These are phyloP conservation scores for Inosperma sp. DNA, from an alignment of 768 basidiomycete genomes.

Conservation along the genomic window DNA sequence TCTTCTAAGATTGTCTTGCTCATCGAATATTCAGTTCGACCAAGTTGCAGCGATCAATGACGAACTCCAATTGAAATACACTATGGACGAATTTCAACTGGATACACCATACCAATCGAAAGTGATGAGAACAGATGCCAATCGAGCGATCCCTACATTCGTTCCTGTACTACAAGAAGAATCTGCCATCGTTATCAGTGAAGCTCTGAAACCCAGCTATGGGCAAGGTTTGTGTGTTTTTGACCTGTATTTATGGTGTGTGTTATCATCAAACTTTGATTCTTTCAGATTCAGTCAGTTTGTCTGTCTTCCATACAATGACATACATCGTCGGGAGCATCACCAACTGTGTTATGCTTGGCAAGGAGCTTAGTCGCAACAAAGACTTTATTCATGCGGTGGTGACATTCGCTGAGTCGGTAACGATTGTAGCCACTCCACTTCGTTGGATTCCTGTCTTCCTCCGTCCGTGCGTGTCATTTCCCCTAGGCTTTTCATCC, in stretches of 20 bases:
- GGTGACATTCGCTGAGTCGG: conserved; percentile 33
- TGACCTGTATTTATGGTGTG: neutral
- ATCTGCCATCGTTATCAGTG: conserved; percentile 28
- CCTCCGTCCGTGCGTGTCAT: conserved; percentile 28
- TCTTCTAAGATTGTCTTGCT: neutral
- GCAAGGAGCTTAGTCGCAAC: conserved; percentile 32
- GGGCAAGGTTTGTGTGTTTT: conserved; percentile 12
- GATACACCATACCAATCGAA: conserved; percentile 32
- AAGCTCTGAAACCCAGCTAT: conserved; percentile 18
- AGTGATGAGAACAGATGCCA: conserved; percentile 33
- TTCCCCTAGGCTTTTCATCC: neutral
- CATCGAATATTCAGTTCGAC: conserved; percentile 28
- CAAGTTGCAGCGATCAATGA: conserved; percentile 33
- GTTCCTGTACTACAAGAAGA: conserved; percentile 36
- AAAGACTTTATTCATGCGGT: conserved; percentile 30
- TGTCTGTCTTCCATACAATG: conserved; percentile 32
- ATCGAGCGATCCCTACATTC: no score
- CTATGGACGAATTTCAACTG: conserved; percentile 35
- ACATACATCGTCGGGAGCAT: conserved; percentile 35
- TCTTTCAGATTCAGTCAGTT: conserved; percentile 21
- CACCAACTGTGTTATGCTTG: conserved; percentile 37
- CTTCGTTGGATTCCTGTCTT: conserved; percentile 30
- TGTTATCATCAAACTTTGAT: neutral
- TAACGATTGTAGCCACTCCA: conserved; percentile 31
- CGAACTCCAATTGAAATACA: conserved; percentile 34